Conservation (phyloP, 2,329 filamentous ascomycete species). For the Fusarium subtropicale region DNA sequence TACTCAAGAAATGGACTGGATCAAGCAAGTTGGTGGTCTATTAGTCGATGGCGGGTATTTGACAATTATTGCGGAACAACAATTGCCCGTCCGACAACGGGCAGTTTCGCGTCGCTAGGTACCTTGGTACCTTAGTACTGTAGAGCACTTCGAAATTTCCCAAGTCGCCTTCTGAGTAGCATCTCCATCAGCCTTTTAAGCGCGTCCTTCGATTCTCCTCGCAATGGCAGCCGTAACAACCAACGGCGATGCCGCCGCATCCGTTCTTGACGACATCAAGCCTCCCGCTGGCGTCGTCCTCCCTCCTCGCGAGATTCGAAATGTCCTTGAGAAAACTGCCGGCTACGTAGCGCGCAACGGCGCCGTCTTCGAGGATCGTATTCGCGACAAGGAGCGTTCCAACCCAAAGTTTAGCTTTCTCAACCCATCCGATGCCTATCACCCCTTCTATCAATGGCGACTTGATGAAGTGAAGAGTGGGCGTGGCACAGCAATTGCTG, state of each 20-base stretch:
- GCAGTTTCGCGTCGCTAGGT: slow-evolving; percentile 34
- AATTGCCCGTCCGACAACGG: slow-evolving; percentile 21
- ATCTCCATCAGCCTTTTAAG: slow-evolving; percentile 25
- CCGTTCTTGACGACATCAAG: slow-evolving; percentile 74
- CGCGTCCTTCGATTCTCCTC: slow-evolving; percentile 12
- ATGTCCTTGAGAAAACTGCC: slow-evolving; percentile 91
- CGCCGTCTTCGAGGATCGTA: slow-evolving; percentile 79
- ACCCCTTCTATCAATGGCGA: slow-evolving; percentile 91
- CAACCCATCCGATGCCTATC: slow-evolving; percentile 82
- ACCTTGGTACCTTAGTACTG: not conserved
- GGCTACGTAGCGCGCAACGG: slow-evolving; percentile 84
- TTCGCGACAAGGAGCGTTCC: slow-evolving; percentile 83
- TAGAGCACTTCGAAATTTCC: slow-evolving; percentile 46
- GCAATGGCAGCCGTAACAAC: slow-evolving; percentile 53
- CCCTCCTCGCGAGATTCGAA: slow-evolving; percentile 88
- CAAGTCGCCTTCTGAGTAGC: slow-evolving; percentile 9
- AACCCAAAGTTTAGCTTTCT: slow-evolving; percentile 96
- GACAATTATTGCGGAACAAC: slow-evolving; percentile 14
- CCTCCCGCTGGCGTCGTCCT: slow-evolving; percentile 86
- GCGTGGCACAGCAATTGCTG: slow-evolving; percentile 80
- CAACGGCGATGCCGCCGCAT: slow-evolving; percentile 64
- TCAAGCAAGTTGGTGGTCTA: not conserved
- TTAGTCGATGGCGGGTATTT: not conserved
- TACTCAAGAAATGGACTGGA: not conserved
- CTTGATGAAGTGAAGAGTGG: slow-evolving; percentile 87